A percentile compares a stretch with the other conserved stretches of the same genome.
Evolutionary conservation across 495 filamentous ascomycete genomes (phyloP).

Genomic region (Penicillium paradoxum): DNA sequence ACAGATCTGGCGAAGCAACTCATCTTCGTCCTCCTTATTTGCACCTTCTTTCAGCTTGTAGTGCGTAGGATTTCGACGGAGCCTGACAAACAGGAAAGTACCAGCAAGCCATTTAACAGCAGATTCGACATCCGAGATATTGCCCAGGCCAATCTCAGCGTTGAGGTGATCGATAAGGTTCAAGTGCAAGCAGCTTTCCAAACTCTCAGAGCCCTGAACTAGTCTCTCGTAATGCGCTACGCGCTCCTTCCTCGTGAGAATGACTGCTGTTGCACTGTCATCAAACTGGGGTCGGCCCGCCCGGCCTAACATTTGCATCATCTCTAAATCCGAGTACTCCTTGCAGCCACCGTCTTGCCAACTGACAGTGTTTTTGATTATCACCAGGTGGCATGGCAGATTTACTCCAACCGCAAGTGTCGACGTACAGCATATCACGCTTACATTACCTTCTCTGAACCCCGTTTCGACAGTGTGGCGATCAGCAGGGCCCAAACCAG

Average conservation of each 20-base stretch:
- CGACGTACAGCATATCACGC: conserved; percentile 91
- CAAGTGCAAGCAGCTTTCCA: conserved; percentile 84
- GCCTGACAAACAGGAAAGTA: conserved; percentile 82
- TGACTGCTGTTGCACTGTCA: conserved; percentile 75
- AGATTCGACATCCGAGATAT: conserved; percentile 62
- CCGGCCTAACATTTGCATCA: conserved; percentile 98
- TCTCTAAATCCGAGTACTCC: conserved; percentile 87
- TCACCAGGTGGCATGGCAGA: conserved; percentile 84
- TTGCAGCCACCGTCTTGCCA: conserved; percentile 60
- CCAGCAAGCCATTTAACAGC: conserved; percentile 80
- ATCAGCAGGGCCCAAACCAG: conserved; percentile 71
- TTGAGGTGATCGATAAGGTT: conserved; percentile 92
- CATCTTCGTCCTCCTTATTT: conserved; percentile 53
- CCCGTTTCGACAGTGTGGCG: conserved; percentile 64
- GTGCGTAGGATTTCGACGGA: conserved; percentile 71
- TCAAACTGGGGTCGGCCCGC: conserved; percentile 94
- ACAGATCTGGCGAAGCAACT: conserved; percentile 73
- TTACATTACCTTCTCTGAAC: conserved; percentile 71
- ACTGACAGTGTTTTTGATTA: conserved; percentile 82
- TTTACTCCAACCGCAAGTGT: conserved; percentile 94
- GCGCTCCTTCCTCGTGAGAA: conserved; percentile 71
- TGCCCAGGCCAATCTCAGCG: conserved; percentile 84
- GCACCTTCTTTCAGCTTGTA: conserved; percentile 67
- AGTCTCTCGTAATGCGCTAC: conserved; percentile 73
- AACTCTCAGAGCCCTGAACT: conserved; percentile 71